These are phyloP conservation scores for Pyrenochaeta sp. DNA, from an alignment of 2,329 filamentous ascomycete species.

Conservation along the genomic window DNA sequence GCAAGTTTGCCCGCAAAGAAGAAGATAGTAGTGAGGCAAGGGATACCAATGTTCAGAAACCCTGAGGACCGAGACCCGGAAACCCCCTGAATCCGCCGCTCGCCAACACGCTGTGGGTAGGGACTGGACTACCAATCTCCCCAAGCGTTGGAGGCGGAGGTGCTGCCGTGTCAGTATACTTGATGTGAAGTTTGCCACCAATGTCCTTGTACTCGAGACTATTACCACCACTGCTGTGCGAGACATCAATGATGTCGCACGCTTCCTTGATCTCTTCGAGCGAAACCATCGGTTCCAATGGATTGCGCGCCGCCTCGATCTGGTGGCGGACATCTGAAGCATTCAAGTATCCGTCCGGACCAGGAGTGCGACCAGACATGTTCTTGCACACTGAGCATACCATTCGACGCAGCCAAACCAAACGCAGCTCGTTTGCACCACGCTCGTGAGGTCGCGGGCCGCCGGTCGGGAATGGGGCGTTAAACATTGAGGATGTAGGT, in stretches of 20 bases:
- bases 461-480: constrained; percentile 39
- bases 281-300: constrained; percentile 63
- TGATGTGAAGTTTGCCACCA: constrained; percentile 51
- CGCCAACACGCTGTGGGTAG: constrained; percentile 51
- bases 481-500: constrained; percentile 44
- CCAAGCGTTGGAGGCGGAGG: constrained; percentile 46
- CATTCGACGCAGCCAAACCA: constrained; percentile 55
- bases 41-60: constrained; percentile 28
- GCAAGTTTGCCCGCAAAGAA: constrained; percentile 18
- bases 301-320: constrained; percentile 69
- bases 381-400: constrained; percentile 81
- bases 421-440: constrained; percentile 34
- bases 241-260: constrained; percentile 88
- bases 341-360: constrained; percentile 71
- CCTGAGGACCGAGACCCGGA: constrained; percentile 40
- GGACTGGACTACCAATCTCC: constrained; percentile 58
- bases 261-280: constrained; percentile 79
- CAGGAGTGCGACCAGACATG: constrained; percentile 55
- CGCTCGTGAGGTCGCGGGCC: constrained; percentile 35
- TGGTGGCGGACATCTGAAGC: constrained; percentile 69
- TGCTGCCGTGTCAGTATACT: constrained; percentile 49
- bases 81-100: constrained; percentile 44
- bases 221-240: constrained; percentile 83
- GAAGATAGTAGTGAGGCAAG: constrained; percentile 1
- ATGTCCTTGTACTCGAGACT: constrained; percentile 74